Evolutionary conservation across 805 yeast genomes (phyloP).

Genomic region (Kuraishia hungarica): DNA sequence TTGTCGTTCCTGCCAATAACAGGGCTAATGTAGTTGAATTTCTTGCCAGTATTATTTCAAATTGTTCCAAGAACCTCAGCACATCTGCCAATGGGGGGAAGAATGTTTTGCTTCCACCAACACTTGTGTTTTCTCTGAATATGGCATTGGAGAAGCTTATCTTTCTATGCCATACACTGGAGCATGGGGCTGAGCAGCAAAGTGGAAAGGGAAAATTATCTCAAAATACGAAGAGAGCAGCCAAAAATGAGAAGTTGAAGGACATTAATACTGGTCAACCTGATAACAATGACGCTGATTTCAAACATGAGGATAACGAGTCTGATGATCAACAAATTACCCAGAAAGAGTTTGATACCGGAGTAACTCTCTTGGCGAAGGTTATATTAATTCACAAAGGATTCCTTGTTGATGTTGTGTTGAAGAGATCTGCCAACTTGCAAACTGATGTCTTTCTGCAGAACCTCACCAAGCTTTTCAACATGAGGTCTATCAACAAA

Average conservation of each 20-base stretch:
- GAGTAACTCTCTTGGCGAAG: constrained; percentile 41
- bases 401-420: constrained; percentile 36
- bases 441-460: constrained; percentile 38
- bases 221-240: too few species aligned
- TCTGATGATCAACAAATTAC: constrained; percentile 3
- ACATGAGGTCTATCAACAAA: constrained; percentile 31
- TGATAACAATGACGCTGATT: constrained; percentile 4
- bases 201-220: neutral
- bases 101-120: constrained; percentile 22
- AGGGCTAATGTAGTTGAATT: constrained; percentile 24
- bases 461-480: constrained; percentile 36
- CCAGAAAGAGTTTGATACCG: constrained; percentile 13
- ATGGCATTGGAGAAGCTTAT: constrained; percentile 29
- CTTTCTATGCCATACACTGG: constrained; percentile 14
- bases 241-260: neutral
- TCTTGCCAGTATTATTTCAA: constrained; percentile 35
- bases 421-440: constrained; percentile 28
- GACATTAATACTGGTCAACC: neutral
- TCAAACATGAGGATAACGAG: constrained; percentile 7
- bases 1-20: constrained; percentile 8
- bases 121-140: constrained; percentile 31
- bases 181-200: neutral
- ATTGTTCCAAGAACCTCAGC: constrained; percentile 28
- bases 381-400: constrained; percentile 51
- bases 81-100: neutral